These are phyloP conservation scores for Metschnikowia similis DNA, from an alignment of 805 yeast genomes.

Conservation along the genomic window DNA sequence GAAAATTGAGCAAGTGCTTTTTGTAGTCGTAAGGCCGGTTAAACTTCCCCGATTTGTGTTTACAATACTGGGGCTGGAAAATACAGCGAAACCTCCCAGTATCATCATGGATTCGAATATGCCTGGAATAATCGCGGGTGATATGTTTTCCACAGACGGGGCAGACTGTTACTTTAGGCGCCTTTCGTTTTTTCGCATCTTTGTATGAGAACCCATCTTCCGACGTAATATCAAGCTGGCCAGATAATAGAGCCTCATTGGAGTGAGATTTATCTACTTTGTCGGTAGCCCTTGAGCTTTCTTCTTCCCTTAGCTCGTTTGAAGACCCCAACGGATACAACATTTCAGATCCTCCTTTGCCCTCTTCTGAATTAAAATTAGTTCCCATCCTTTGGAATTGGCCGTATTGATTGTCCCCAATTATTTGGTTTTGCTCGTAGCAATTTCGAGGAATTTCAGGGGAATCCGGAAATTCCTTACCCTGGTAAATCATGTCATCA, in stretches of 20 bases:
- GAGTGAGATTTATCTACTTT: neutral
- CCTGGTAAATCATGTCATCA: neutral
- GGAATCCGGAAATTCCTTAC: neutral
- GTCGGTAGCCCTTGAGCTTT: neutral
- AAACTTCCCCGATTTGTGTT: conserved; percentile 39
- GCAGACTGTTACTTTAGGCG: conserved; percentile 36
- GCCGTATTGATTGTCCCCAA: neutral
- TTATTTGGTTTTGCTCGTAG: neutral
- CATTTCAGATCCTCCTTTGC: neutral
- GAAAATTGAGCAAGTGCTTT: conserved; percentile 40
- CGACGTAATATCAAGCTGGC: neutral
- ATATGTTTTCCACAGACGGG: conserved; percentile 38
- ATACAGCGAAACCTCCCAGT: conserved; percentile 42
- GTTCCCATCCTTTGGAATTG: neutral
- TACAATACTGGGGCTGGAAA: conserved; percentile 36
- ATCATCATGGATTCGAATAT: conserved; percentile 41
- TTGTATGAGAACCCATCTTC: neutral
- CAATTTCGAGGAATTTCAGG: neutral
- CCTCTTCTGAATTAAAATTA: conserved; percentile 1
- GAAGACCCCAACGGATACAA: conserved; percentile 1
- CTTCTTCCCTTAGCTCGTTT: neutral
- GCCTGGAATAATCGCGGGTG: conserved; percentile 39
- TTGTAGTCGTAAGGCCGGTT: conserved; percentile 45
- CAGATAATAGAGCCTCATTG: neutral
- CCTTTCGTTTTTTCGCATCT: conserved; percentile 23